Percentiles rank a stretch among this genome's conserved stretches.
phyloP scores from a whole-genome alignment of 1,139 yeast genomes.

The Suhomyces chickasaworum region DNA sequence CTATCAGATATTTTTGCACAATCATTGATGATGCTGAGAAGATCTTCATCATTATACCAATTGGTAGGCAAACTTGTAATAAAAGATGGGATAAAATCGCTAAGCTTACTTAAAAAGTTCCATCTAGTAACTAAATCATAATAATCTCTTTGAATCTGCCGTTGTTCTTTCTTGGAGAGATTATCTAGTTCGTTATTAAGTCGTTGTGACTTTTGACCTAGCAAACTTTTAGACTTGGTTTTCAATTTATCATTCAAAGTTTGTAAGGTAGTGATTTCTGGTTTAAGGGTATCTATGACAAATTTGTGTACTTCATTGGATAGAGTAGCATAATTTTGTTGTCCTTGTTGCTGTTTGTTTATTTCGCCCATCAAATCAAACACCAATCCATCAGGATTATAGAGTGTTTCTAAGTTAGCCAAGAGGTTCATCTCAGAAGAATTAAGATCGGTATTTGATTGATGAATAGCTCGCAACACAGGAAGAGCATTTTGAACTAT shows the following conservation, averaged over 20 bases:
- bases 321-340: conserved; percentile 13
- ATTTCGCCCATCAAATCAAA: conserved; percentile 21
- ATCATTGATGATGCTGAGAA: conserved; percentile 29
- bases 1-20: conserved; percentile 29
- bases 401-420: conserved; percentile 26
- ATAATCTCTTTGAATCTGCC: conserved; percentile 12
- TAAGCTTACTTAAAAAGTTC: conserved; percentile 27
- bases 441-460: conserved; percentile 29
- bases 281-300: conserved; percentile 14
- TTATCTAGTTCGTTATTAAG: conserved; percentile 20
- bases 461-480: conserved; percentile 37
- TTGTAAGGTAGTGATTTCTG: conserved; percentile 17
- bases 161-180: conserved; percentile 5
- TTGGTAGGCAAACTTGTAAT: conserved; percentile 37
- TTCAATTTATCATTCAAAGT: conserved; percentile 7
- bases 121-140: conserved; percentile 26
- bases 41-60: conserved; percentile 37
- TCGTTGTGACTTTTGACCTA: conserved; percentile 5
- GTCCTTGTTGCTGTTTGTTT: conserved; percentile 14
- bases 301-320: conserved; percentile 17
- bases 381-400: conserved; percentile 15
- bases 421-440: conserved; percentile 33
- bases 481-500: conserved; percentile 34
- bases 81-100: conserved; percentile 35
- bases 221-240: conserved; percentile 5